These are phyloP conservation scores for Rosa persica DNA, from an alignment of 306 rosid genomes.

Conservation along the genomic window DNA sequence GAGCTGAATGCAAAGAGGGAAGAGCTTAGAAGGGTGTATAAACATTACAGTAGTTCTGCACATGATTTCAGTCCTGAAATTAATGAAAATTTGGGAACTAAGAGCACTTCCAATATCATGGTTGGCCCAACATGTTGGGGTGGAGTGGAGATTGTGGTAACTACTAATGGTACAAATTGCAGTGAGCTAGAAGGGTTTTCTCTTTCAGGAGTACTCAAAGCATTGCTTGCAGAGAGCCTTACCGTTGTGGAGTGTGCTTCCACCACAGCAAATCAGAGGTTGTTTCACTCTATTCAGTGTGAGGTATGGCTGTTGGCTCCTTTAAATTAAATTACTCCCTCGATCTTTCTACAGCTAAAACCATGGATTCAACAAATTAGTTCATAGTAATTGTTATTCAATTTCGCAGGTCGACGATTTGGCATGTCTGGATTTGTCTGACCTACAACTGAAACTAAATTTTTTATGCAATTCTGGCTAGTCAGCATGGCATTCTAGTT, in stretches of 20 bases:
- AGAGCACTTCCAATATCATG: constrained; percentile 7
- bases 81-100: neutral
- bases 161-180: neutral
- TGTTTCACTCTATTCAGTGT: constrained; percentile 35
- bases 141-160: constrained; percentile 35
- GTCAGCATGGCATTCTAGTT: neutral
- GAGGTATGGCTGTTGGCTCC: constrained; percentile 26
- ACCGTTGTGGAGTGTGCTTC: constrained; percentile 25
- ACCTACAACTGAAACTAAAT: constrained; percentile 32
- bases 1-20: constrained; percentile 45
- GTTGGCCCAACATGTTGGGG: constrained; percentile 21
- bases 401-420: constrained; percentile 31
- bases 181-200: constrained; percentile 12
- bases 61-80: neutral
- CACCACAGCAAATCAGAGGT: constrained; percentile 31
- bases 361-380: neutral
- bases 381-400: constrained; percentile 7
- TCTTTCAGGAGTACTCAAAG: constrained; percentile 33
- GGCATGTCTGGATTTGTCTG: constrained; percentile 25
- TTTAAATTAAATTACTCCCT: neutral
- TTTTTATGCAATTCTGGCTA: constrained; percentile 25
- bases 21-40: constrained; percentile 34
- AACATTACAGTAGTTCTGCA: neutral
- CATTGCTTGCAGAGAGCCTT: constrained; percentile 32
- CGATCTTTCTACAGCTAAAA: neutral